Conservation (phyloP, 1,284 basidiomycete genomes). For the Fomes fomentarius region DNA sequence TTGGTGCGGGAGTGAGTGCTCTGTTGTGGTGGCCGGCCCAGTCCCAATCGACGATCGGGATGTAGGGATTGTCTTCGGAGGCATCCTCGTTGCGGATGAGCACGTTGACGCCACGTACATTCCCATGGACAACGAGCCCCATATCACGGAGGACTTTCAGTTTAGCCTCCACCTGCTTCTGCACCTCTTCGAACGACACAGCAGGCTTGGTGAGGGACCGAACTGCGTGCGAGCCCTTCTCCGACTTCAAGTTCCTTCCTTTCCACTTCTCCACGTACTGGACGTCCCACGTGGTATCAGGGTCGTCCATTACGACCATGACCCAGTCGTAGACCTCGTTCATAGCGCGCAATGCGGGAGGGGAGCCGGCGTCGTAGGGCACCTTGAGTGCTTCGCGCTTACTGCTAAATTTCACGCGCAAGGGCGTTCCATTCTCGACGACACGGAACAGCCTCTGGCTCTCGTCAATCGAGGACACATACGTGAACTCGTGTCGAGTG, state of each 20-base stretch:
- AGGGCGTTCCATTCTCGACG: neutral
- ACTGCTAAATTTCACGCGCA: slow-evolving; percentile 17
- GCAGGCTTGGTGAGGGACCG: neutral
- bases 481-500: slow-evolving; percentile 1
- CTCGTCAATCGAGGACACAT: slow-evolving; percentile 7
- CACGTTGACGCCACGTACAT: slow-evolving; percentile 1
- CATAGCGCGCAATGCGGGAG: slow-evolving; percentile 15
- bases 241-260: no score
- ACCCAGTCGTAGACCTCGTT: slow-evolving; percentile 14
- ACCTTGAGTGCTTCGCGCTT: slow-evolving; percentile 10
- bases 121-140: neutral
- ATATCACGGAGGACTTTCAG: neutral
- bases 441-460: slow-evolving; percentile 11
- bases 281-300: neutral
- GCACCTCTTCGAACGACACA: neutral
- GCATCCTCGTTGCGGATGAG: slow-evolving; percentile 3
- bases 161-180: neutral
- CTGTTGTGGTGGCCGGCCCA: neutral
- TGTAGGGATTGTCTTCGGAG: neutral
- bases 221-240: no score
- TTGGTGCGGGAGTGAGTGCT: no score
- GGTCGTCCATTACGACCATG: slow-evolving; percentile 21
- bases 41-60: slow-evolving; percentile 2
- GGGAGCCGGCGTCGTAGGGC: slow-evolving; percentile 8
- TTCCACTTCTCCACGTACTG: neutral